phyloP scores from a whole-genome alignment of 257 asterid genomes.

The Asclepias syriaca region DNA sequence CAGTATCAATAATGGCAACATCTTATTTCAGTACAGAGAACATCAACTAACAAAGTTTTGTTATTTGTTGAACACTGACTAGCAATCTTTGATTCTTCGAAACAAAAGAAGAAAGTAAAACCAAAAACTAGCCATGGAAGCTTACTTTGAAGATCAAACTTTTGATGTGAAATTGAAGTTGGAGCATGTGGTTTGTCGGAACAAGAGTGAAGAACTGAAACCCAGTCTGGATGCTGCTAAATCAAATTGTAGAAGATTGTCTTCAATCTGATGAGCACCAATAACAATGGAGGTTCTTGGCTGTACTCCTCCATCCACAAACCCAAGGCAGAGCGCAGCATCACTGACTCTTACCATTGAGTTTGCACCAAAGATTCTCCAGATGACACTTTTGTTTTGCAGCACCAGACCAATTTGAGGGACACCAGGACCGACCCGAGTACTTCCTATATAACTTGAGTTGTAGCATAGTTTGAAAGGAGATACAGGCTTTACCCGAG shows the following conservation, averaged over 20 bases:
- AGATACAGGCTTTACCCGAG: conserved; percentile 23
- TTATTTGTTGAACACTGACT: too few relatives aligned
- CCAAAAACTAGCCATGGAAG: neutral
- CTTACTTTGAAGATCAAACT: neutral
- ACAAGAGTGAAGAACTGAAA: conserved; percentile 25
- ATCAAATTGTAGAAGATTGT: conserved; percentile 31
- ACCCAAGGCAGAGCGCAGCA: conserved; percentile 41
- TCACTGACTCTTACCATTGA: conserved; percentile 49
- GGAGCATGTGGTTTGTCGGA: conserved; percentile 20
- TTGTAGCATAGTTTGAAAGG: conserved; percentile 22
- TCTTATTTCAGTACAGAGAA: too few relatives aligned
- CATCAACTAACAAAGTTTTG: too few relatives aligned
- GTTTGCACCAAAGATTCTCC: conserved; percentile 43
- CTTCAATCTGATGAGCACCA: conserved; percentile 34
- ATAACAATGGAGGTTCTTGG: conserved; percentile 43
- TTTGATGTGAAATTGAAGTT: conserved; percentile 26
- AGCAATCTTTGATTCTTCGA: too few relatives aligned
- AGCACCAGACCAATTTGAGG: conserved; percentile 28
- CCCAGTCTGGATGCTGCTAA: conserved; percentile 24
- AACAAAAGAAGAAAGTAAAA: too few relatives aligned
- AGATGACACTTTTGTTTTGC: conserved; percentile 15
- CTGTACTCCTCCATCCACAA: conserved; percentile 44
- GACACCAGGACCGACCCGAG: conserved; percentile 16
- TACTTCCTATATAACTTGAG: neutral
- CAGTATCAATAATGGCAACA: too few relatives aligned